These are phyloP conservation scores for Tetracentron sinense DNA, from an alignment of 164 flowering plant genomes.

Conservation along the genomic window DNA sequence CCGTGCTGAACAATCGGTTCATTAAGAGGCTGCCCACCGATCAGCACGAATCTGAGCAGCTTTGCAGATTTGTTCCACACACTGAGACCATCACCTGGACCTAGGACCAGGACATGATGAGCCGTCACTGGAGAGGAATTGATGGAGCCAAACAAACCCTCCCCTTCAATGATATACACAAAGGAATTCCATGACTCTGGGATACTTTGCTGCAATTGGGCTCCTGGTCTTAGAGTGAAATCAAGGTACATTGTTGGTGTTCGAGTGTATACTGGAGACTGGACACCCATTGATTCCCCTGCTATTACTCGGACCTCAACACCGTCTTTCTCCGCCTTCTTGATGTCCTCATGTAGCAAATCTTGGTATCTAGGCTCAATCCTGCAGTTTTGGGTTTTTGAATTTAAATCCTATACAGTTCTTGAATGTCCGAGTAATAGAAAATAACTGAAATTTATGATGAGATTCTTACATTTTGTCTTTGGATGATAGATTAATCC, in stretches of 20 bases:
- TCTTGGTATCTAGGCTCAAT: conserved; percentile 81
- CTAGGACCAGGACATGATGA: conserved; percentile 62
- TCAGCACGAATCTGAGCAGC: conserved; percentile 56
- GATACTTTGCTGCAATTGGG: conserved; percentile 52
- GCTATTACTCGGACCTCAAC: conserved; percentile 76
- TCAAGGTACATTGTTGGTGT: conserved; percentile 89
- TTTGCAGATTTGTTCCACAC: conserved; percentile 66
- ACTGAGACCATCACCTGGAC: conserved; percentile 64
- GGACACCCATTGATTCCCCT: conserved; percentile 79
- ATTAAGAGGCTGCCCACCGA: conserved; percentile 77
- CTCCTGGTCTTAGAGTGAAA: conserved; percentile 59
- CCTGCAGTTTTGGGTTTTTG: conserved; percentile 41
- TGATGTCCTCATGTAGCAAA: conserved; percentile 46
- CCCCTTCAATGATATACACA: conserved; percentile 73
- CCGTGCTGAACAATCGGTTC: too few relatives aligned
- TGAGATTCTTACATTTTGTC: conserved; percentile 66
- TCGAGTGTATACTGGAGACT: conserved; percentile 74
- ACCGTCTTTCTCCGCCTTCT: conserved; percentile 56
- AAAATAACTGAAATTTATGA: background rate
- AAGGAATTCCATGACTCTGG: conserved; percentile 78
- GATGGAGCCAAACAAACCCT: conserved; percentile 52
- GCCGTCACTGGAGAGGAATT: conserved; percentile 42
- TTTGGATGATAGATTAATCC: too few relatives aligned
- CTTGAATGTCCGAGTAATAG: background rate
- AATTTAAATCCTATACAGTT: too few relatives aligned